phyloP scores from a whole-genome alignment of 257 asterid species.

The Scutellaria baicalensis region DNA sequence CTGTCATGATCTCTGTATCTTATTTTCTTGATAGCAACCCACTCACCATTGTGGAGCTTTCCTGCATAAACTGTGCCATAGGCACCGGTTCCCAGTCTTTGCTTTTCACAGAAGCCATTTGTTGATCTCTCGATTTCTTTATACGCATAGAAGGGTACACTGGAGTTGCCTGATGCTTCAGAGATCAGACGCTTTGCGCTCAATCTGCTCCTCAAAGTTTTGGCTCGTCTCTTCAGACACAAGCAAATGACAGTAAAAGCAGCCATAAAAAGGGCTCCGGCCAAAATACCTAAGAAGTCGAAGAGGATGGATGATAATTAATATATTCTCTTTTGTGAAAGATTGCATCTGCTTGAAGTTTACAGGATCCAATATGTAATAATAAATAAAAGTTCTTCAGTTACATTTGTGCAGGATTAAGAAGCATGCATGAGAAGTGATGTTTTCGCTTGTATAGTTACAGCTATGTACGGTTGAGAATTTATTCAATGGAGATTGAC shows the following conservation, averaged over 20 bases:
- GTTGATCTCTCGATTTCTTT: constrained; percentile 84
- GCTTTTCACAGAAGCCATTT: constrained; percentile 57
- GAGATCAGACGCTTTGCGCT: constrained; percentile 57
- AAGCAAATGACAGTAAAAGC: constrained; percentile 25
- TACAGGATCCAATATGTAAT: no score
- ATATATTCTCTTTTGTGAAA: not conserved
- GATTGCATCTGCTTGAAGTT: not conserved
- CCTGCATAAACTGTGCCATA: constrained; percentile 93
- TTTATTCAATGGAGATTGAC: no score
- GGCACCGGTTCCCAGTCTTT: constrained; percentile 87
- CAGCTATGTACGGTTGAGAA: not conserved
- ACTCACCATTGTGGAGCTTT: constrained; percentile 62
- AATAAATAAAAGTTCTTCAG: no score
- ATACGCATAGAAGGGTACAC: constrained; percentile 52
- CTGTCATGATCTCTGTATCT: constrained; percentile 62
- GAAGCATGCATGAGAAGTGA: no score
- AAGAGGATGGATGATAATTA: not conserved
- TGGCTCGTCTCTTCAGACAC: constrained; percentile 44
- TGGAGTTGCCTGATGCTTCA: constrained; percentile 66
- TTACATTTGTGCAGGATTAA: no score
- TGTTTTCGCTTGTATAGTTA: not conserved
- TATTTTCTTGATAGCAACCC: constrained; percentile 75
- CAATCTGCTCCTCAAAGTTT: constrained; percentile 28
- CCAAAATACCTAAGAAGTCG: constrained; percentile 42
- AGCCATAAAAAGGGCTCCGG: constrained; percentile 52